Base-by-base conservation (phyloP, 805 yeast species). In the Limtongia smithiae region DNA sequence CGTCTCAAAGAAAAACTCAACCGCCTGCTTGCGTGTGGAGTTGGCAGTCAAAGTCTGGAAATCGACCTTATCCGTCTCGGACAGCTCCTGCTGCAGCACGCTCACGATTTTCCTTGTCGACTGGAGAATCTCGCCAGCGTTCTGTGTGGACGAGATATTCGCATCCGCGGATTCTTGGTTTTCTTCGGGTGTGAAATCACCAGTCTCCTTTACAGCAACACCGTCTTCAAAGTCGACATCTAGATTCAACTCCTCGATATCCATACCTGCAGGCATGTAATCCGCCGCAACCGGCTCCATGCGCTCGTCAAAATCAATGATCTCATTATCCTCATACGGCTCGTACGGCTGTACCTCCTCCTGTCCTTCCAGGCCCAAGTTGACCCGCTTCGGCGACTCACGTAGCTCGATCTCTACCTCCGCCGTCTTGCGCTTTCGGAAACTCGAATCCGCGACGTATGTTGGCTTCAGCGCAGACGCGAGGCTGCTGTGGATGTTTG, bases 1-100 rank as follows among this genome's bases (percentile, higher is more conserved):
- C 63, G 89, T 65, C 64, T 89, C 95, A 61, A 88, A 89, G 67
- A 89, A 89, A 46, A 85, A 74, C 60, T 79, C 76, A 2, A 87
- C 79, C 18, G 88, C 86, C 59, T 82, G 82, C 11, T 57, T 73
- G 70, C 61, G 75, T 75, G 50, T 71, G 71, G 52, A 2, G 27
- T 39, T 27, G 17, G n/a, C 46, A 27, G 49, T 43, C 27, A 48
- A 41, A 18, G 41, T n/a, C 60, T 4, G 72, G 68, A 11, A 69
- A 1, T 70, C 62, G 4, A 53, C 51, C 3, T 52, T 50, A 3
- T 60, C 56, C 9, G 45, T 54, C 9, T 51, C 50, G 1, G 54
- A 56, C 45, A 75, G 66, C 18, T 66, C 55, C 1, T 61, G 60
- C 43, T 76, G 68, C 20, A 81, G 65, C 4, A 71, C 70, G 9